Percentiles rank a stretch among this genome's conserved stretches.
Evolutionary conservation across 345 rosid species (phyloP).

Genomic region (Heritiera littoralis): DNA sequence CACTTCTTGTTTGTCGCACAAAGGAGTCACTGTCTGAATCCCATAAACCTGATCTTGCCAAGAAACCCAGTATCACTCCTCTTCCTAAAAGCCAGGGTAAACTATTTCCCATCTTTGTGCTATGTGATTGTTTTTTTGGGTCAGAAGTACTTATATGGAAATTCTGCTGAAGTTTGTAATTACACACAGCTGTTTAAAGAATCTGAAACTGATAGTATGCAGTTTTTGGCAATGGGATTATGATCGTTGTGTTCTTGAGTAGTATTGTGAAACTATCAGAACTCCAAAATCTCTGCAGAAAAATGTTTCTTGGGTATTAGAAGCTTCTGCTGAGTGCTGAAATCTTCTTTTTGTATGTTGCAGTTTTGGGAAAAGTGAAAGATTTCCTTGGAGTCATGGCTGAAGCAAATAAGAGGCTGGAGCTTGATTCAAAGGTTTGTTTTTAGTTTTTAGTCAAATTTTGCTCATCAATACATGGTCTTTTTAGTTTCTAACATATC

Average conservation of each 20-base stretch:
- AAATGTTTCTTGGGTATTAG: not conserved
- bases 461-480: not conserved
- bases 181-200: not conserved
- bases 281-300: not conserved
- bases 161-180: not conserved
- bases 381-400: constrained; percentile 71
- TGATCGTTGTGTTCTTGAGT: not conserved
- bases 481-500: not conserved
- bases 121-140: not conserved
- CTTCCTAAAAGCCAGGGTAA: constrained; percentile 65
- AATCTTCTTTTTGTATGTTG: constrained; percentile 5
- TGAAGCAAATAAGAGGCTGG: constrained; percentile 66
- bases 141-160: not conserved
- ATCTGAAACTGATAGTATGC: not conserved
- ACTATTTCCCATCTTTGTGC: not conserved
- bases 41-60: constrained; percentile 24
- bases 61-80: constrained; percentile 44
- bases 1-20: constrained; percentile 36
- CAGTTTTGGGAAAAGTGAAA: constrained; percentile 69
- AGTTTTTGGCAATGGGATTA: not conserved
- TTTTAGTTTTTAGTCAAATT: not conserved
- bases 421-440: constrained; percentile 57
- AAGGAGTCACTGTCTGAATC: constrained; percentile 25
- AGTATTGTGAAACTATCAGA: not conserved
- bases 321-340: not conserved